Evolutionary conservation across 2,329 filamentous ascomycete genomes (phyloP), one percentile per base, ranked within the genome.

Genomic region (Calonectria henricotiae): DNA sequence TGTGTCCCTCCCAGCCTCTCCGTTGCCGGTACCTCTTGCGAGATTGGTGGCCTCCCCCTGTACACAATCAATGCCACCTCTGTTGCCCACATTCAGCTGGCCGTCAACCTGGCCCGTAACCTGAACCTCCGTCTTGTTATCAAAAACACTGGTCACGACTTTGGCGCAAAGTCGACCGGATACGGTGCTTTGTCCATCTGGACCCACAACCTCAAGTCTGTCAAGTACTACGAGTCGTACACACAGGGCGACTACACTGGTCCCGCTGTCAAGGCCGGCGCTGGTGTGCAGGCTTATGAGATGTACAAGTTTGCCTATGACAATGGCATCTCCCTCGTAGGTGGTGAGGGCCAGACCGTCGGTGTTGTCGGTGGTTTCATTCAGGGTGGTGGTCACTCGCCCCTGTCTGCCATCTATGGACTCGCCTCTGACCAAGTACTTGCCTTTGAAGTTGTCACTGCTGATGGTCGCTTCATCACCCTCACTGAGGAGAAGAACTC

Each of bases 341-440:
- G 86, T 17, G 89, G 89, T 5, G 86, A 87, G 20, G 87, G 88
- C 67, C 70, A 75, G 1, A 87, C 85, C 0, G 89, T 92, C 9
- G 89, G 89, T 1, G 75, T 89, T 6, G 86, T 86, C 0, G 90
- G 90, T n/a, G 90, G 90, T 1, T 92, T 87, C 74, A 85, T 83
- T 5, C 88, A 89, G 77, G 89, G 89, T 5, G 90, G 88, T 20
- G 90, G 90, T 0, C 88, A 90, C 74, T 85, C 84, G 1, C 81
- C 85, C 0, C 82, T 92, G 3, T 83, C 82, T 15, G 86, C 86
- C 0, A 79, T 77, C 8, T 88, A 87, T 65, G 90, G 90, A 7
- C 80, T 93, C 1, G 88, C 80, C 11, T 89, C 88, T 0, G 90
- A 92, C 75, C 86, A 92, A 65, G 84, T 86, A 0, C 82, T 92